Percentiles rank a stretch among this genome's conserved stretches.
phyloP scores from a whole-genome alignment of 2,329 filamentous ascomycete genomes.

The Phialemoniopsis sp. region DNA sequence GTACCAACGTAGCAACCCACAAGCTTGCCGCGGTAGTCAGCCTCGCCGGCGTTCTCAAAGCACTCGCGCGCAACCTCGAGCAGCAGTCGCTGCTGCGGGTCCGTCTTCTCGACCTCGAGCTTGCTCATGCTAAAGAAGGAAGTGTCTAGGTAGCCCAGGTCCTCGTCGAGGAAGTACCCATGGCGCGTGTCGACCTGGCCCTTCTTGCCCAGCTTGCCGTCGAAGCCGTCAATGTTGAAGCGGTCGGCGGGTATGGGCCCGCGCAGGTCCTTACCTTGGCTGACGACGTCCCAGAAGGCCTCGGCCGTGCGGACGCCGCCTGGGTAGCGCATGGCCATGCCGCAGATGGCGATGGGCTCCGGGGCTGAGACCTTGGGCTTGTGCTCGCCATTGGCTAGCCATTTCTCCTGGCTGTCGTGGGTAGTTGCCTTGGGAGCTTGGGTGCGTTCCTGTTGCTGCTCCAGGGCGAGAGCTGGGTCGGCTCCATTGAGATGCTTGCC shows the following conservation, averaged over 20 bases:
- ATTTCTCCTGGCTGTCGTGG: no score
- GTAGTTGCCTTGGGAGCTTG: no score
- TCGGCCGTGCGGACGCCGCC: slow-evolving; percentile 13
- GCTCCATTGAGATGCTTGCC: no score
- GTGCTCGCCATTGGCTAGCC: no score
- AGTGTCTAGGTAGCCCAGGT: slow-evolving; percentile 5
- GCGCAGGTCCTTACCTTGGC: slow-evolving; percentile 13
- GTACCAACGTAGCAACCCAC: slow-evolving; percentile 25
- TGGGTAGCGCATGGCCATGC: slow-evolving; percentile 5
- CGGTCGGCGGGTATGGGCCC: slow-evolving; percentile 12
- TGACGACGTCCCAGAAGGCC: slow-evolving; percentile 20
- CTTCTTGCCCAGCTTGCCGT: not conserved
- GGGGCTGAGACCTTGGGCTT: no score
- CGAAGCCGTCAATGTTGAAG: slow-evolving; percentile 14
- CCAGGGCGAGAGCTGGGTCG: no score
- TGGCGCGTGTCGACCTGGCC: not conserved
- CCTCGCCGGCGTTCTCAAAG: slow-evolving; percentile 14
- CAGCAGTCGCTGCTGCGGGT: slow-evolving; percentile 14
- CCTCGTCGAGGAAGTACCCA: slow-evolving; percentile 9
- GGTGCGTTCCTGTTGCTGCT: no score
- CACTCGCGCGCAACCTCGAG: slow-evolving; percentile 12
- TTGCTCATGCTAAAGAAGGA: slow-evolving; percentile 8
- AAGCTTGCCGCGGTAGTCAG: slow-evolving; percentile 18
- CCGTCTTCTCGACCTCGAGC: slow-evolving; percentile 6
- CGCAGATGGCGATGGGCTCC: no score